Percentiles rank a stretch among this genome's conserved stretches.
Evolutionary conservation across 75 land plant genomes (phyloP).

Genomic region (Selaginella moellendorffii): DNA sequence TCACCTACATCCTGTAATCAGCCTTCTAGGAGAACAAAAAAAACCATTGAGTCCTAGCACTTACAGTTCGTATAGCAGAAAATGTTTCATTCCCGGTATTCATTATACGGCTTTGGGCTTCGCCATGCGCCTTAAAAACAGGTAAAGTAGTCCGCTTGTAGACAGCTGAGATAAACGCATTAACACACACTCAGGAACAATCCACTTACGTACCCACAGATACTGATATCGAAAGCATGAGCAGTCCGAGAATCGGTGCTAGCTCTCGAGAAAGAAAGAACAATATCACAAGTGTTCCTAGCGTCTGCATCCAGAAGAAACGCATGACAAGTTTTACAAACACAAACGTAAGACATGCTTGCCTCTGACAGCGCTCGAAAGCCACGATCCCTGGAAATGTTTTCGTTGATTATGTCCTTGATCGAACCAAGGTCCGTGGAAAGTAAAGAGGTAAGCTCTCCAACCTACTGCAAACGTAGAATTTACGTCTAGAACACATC

Average conservation of each 20-base stretch:
- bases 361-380: conserved; percentile 95
- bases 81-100: conserved; percentile 87
- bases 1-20: conserved; percentile 37
- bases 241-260: conserved; percentile 80
- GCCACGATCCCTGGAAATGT: conserved; percentile 93
- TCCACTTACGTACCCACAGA: conserved; percentile 82
- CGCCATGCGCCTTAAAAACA: conserved; percentile 78
- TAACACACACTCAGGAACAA: no score
- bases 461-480: conserved; percentile 49
- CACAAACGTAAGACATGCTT: neutral
- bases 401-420: conserved; percentile 83
- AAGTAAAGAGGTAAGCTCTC: conserved; percentile 77
- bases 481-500: conserved; percentile 6
- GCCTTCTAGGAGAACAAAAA: no score
- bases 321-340: conserved; percentile 3
- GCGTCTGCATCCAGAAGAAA: conserved; percentile 31
- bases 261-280: conserved; percentile 63
- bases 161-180: conserved; percentile 51
- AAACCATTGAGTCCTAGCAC: no score
- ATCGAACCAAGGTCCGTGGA: conserved; percentile 83
- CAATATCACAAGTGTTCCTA: conserved; percentile 73
- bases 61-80: conserved; percentile 92
- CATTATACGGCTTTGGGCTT: conserved; percentile 53
- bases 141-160: conserved; percentile 85
- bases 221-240: conserved; percentile 71